These are phyloP conservation scores for Trypanosoma congolense DNA, from an alignment of 208 protist species.

Conservation along the genomic window DNA sequence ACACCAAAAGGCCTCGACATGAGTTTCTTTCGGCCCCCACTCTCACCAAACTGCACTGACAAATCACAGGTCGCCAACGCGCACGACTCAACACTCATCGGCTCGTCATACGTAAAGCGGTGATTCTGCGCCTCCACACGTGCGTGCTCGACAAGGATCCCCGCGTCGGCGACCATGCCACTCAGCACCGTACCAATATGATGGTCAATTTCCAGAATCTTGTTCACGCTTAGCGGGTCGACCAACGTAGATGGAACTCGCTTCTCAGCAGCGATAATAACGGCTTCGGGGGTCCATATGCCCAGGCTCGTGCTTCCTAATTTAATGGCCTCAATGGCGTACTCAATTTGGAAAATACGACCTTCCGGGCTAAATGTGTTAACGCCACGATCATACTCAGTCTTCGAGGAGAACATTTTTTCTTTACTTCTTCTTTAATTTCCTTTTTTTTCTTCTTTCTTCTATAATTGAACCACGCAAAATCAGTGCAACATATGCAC, in stretches of 20 bases:
- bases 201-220: constrained; percentile 97
- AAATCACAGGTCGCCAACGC: constrained; percentile 98
- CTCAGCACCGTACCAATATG: constrained; percentile 96
- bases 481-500: too few relatives aligned
- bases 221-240: constrained; percentile 95
- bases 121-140: constrained; percentile 99
- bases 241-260: constrained; percentile 97
- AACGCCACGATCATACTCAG: constrained; percentile 98
- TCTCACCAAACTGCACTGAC: constrained; percentile 96
- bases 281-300: constrained; percentile 96
- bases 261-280: constrained; percentile 99
- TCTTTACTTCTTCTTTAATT: background rate
- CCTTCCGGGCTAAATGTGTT: constrained; percentile 99
- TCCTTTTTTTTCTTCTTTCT: too few relatives aligned
- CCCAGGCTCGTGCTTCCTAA: constrained; percentile 98
- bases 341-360: constrained; percentile 97
- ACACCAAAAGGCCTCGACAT: constrained; percentile 98
- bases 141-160: constrained; percentile 98
- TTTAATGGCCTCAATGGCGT: constrained; percentile 91
- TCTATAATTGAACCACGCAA: too few relatives aligned
- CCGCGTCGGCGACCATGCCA: constrained; percentile 98
- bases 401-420: constrained; percentile 91
- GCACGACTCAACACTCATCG: constrained; percentile 94
- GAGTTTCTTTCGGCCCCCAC: constrained; percentile 77
- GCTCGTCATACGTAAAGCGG: constrained; percentile 99